Conservation (phyloP, 176 grass and related monocot species). For the sorghum (Sorghum bicolor) region DNA sequence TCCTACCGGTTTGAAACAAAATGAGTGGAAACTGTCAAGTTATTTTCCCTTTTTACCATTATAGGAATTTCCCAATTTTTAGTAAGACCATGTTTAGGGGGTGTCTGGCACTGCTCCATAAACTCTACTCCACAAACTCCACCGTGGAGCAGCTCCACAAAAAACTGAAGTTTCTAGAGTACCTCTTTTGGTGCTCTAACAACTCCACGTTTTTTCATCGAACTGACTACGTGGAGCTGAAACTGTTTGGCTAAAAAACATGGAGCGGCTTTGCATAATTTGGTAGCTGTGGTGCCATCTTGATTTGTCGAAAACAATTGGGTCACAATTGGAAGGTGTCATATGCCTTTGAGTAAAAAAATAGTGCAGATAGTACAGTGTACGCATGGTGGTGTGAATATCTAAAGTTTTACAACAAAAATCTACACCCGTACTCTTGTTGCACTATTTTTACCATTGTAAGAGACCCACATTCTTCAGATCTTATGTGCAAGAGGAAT, state of each 20-base stretch:
- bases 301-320: conserved; percentile 1
- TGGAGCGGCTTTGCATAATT: background rate
- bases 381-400: conserved; percentile 8
- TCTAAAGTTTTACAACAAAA: background rate
- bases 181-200: no score
- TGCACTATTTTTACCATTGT: background rate
- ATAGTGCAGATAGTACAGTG: conserved; percentile 15
- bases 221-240: no score
- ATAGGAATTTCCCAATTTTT: background rate
- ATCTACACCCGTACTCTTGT: background rate
- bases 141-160: no score
- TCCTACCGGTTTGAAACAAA: background rate
- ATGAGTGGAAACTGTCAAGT: background rate
- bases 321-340: background rate
- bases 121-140: no score
- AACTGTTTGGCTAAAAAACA: no score
- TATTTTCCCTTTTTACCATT: background rate
- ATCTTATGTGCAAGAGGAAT: conserved; percentile 14
- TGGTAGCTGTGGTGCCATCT: background rate
- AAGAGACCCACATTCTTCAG: background rate
- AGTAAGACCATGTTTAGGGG: no score
- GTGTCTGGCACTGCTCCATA: no score
- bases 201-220: no score
- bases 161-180: conserved; percentile 71
- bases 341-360: background rate